Base-by-base conservation (phyloP, 768 basidiomycete genomes). In the Lactifluus pinguis region DNA sequence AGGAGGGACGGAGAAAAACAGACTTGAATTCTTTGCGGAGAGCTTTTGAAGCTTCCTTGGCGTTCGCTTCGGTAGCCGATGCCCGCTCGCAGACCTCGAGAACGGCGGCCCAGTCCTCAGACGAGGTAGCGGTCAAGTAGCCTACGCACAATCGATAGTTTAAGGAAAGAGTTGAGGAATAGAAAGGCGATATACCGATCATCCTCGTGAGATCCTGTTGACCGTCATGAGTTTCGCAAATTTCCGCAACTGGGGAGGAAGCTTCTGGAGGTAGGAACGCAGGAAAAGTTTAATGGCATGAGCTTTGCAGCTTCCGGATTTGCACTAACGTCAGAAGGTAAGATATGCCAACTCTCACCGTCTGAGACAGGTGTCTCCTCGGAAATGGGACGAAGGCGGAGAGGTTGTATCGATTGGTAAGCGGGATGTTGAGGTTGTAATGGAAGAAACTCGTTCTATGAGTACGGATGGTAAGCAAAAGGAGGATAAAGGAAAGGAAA, bases 71-170 rank as follows among this genome's bases (percentile, higher is more conserved):
- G 66, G 69, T 87, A 2, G 80, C 72, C 1, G 88, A 89, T 4
- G 89, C 88, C 38, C 89, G 78, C 56, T 95, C 92, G 67, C 89
- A 93, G 15, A 94, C 88, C 56, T 92, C 90, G 53, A 92, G 76
- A 0, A 94, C 87, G 34, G 91, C 79, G 0, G 79, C 72, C 86
- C 89, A 91, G 68, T 92, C 88, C 69, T 92, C 89, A 3, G 89
- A 86, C 0, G 85, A 79, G 0, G 87, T 89, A 0, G 87, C 87
- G 2, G 87, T 86, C 15, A 90, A 75, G 67, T 80, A 89, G 0
- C 86, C 88, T 89, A 49, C 11, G 29, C n/a, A 32, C 36, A 13
- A 17, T 34, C 36, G 11, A 42, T 36, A n/a, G 19, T 65, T 0
- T 51, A 41, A 39, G 25, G 4, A 3, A 14, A 6, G 6, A 55